Percentiles rank a stretch among this genome's conserved stretches.
Evolutionary conservation across 768 basidiomycete species (phyloP).

Genomic region (Lactarius hengduanensis): DNA sequence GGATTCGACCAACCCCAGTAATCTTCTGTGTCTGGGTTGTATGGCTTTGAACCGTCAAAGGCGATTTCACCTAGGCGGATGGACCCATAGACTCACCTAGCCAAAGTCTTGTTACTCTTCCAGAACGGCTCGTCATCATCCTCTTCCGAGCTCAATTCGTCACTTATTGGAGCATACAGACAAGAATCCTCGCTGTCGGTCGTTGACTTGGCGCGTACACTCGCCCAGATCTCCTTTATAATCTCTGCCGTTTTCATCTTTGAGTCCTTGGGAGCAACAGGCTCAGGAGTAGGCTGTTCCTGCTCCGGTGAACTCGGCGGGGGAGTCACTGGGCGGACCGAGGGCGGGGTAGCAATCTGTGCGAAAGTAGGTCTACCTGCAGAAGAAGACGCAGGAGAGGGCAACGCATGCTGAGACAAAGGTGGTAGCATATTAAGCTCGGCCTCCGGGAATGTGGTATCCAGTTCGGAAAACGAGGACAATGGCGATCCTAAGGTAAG

Average conservation of each 20-base stretch:
- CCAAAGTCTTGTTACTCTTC: slow-evolving; percentile 8
- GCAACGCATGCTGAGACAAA: slow-evolving; percentile 3
- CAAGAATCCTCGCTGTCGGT: slow-evolving; percentile 44
- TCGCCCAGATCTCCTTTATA: slow-evolving; percentile 65
- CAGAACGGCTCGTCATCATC: slow-evolving; percentile 27
- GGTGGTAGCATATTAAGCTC: not conserved
- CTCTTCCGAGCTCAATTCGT: slow-evolving; percentile 31
- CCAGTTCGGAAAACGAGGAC: slow-evolving; percentile 18
- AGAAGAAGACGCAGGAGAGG: slow-evolving; percentile 18
- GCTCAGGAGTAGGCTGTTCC: slow-evolving; percentile 33
- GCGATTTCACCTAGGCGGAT: not conserved
- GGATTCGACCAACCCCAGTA: not conserved
- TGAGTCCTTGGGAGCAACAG: slow-evolving; percentile 36
- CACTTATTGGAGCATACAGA: slow-evolving; percentile 29
- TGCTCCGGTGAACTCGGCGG: slow-evolving; percentile 29
- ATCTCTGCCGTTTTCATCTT: slow-evolving; percentile 53
- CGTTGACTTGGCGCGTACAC: slow-evolving; percentile 43
- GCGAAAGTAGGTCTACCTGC: not conserved
- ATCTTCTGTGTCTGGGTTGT: not conserved
- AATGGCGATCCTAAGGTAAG: slow-evolving; percentile 10
- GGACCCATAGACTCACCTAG: slow-evolving; percentile 7
- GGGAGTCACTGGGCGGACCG: slow-evolving; percentile 33
- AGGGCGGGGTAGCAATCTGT: not conserved
- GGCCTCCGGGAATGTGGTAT: not conserved
- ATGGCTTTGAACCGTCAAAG: slow-evolving; percentile 6